A percentile compares a stretch with the other conserved stretches of the same genome.
Conservation (phyloP, 768 basidiomycete genomes). For the Imleria badia region DNA sequence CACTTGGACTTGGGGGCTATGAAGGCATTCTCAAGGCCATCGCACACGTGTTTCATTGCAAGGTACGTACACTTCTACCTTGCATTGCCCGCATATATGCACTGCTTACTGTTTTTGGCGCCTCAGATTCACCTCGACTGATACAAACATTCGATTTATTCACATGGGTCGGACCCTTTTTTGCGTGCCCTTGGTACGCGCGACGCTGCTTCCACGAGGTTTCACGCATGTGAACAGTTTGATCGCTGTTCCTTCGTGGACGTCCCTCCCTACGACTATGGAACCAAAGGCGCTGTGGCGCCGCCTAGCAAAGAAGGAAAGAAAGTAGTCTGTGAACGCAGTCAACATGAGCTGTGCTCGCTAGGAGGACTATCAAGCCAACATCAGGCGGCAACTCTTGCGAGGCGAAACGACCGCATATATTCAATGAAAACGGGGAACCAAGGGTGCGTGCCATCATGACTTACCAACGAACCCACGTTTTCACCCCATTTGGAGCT, state of each 20-base stretch:
- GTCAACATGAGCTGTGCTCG: slow-evolving; percentile 62
- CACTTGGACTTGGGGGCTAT: slow-evolving; percentile 95
- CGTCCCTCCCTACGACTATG: slow-evolving; percentile 32
- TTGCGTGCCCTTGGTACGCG: slow-evolving; percentile 58
- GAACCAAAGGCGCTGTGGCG: slow-evolving; percentile 3
- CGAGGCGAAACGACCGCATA: slow-evolving; percentile 34
- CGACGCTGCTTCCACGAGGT: slow-evolving; percentile 65
- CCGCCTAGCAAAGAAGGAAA: slow-evolving; percentile 45
- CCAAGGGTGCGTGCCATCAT: no score
- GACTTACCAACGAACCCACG: slow-evolving; percentile 65
- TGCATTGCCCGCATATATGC: slow-evolving; percentile 3
- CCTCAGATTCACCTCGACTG: slow-evolving; percentile 84
- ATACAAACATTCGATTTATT: slow-evolving; percentile 77
- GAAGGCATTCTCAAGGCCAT: slow-evolving; percentile 86
- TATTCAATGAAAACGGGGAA: background rate
- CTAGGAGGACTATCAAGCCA: slow-evolving; percentile 51
- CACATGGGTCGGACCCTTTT: slow-evolving; percentile 56
- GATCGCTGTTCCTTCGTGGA: slow-evolving; percentile 66
- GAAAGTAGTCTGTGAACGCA: slow-evolving; percentile 82
- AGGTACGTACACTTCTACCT: slow-evolving; percentile 38
- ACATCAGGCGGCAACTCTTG: slow-evolving; percentile 42
- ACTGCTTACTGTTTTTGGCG: slow-evolving; percentile 3
- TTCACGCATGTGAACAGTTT: slow-evolving; percentile 92
- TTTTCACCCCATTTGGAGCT: slow-evolving; percentile 44
- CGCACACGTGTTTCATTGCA: slow-evolving; percentile 59